A percentile compares a stretch with the other conserved stretches of the same genome.
phyloP scores from a whole-genome alignment of 371 early-diverging fungal species.

The Nematocida sp. region DNA sequence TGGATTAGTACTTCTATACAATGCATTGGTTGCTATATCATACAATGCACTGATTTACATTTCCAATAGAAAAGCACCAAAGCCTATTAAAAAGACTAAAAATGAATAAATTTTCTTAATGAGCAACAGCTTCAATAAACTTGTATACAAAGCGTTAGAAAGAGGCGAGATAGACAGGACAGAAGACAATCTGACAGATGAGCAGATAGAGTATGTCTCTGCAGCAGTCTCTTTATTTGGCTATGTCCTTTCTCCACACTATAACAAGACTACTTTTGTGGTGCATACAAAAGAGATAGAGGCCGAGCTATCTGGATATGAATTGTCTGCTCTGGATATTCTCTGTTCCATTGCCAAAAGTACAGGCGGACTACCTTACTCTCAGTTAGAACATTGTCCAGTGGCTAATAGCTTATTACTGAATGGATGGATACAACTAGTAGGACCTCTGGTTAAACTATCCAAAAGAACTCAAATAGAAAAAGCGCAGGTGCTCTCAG shows the following conservation, averaged over 20 bases:
- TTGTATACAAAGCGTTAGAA: neutral
- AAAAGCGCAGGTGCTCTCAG: slow-evolving; percentile 14
- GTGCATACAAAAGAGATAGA: neutral
- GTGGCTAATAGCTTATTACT: neutral
- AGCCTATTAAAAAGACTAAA: too few relatives aligned
- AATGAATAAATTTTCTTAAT: too few relatives aligned
- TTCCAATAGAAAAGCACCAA: too few relatives aligned
- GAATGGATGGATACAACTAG: slow-evolving; percentile 15
- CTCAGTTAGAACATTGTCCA: neutral
- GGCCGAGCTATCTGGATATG: neutral
- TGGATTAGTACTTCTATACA: too few relatives aligned
- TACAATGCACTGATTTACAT: too few relatives aligned
- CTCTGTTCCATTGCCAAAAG: neutral
- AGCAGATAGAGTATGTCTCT: slow-evolving; percentile 7
- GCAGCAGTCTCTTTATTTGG: neutral
- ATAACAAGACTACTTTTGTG: slow-evolving; percentile 14
- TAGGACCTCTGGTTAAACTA: neutral
- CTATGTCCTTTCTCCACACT: slow-evolving; percentile 2
- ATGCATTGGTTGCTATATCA: too few relatives aligned
- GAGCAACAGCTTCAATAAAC: too few relatives aligned
- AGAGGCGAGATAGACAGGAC: slow-evolving; percentile 7
- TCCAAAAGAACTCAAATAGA: slow-evolving; percentile 35
- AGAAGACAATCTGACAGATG: neutral
- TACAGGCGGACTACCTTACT: neutral
- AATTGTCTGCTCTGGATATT: slow-evolving; percentile 23